Evolutionary conservation across 192 early-diverging fungal species (phyloP), one percentile per base, ranked within the genome.

Genomic region (Umbelopsis ramanniana): DNA sequence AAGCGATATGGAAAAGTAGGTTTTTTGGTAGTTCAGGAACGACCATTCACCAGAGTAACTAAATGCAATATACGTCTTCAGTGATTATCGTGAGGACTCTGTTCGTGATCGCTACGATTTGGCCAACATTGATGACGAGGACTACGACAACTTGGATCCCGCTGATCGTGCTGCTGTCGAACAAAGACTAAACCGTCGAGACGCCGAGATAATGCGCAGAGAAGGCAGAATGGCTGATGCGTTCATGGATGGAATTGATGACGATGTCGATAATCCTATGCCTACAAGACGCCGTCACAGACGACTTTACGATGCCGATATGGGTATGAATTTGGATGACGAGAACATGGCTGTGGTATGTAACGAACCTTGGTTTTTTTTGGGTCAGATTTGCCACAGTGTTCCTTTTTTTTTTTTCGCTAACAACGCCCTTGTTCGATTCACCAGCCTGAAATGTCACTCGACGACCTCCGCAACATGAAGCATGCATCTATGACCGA

Each of bases 211-310:
- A 67, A 85, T 87, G 22, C 75, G 87, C 55, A 70, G 86, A 19
- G 86, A 87, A 43, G 97, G 93, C n/a, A 86, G 92, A n/a, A 88
- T 96, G 22, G 92, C 96, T 6, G 89, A 89, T 53, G 96, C 94
- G 8, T 96, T 94, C 76, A 79, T 96, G 84, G 93, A 97, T 79
- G 96, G 92, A 80, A 83, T 87, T 69, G 87, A 85, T 52, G 92
- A 93, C 67, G 93, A 77, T 0, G 70, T 72, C 11, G 83, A 86
- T 29, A 70, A 69, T n/a, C 81, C 80, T 10, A 81, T 85, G 70
- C 82, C 72, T 38, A 66, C 74, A 7, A 79, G 86, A 26, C 80
- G 88, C 24, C 81, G 88, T 33, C 73, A 81, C 29, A 82, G 83
- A 43, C 84, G 68, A 46, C 50, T 76, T 21, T 73, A 75, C 38